These are phyloP conservation scores for Lactarius hatsudake DNA, from an alignment of 768 basidiomycete genomes.

Conservation along the genomic window DNA sequence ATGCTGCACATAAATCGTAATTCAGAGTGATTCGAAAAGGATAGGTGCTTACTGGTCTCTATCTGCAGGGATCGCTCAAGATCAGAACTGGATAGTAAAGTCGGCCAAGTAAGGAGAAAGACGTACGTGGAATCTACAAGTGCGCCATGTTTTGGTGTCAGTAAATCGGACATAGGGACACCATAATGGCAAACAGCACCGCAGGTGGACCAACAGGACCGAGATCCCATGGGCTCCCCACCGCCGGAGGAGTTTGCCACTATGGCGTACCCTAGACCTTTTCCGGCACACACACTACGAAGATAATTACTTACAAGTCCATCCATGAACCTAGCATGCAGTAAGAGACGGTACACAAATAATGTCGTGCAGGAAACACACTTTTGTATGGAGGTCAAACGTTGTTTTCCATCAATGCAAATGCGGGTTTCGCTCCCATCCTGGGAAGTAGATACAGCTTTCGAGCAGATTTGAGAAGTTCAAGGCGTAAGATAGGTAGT, in stretches of 20 bases:
- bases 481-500: neutral
- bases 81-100: neutral
- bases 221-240: neutral
- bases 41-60: conserved; percentile 45
- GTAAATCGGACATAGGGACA: conserved; percentile 1
- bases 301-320: conserved; percentile 51
- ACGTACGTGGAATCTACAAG: conserved; percentile 56
- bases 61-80: conserved; percentile 30
- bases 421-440: conserved; percentile 66
- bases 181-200: conserved; percentile 15
- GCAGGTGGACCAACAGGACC: conserved; percentile 4
- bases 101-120: neutral
- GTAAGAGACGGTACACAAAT: neutral
- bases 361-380: conserved; percentile 34
- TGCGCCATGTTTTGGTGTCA: neutral
- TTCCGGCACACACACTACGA: neutral
- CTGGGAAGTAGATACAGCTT: conserved; percentile 49
- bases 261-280: neutral
- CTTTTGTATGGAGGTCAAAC: conserved; percentile 71
- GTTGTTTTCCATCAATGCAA: conserved; percentile 81
- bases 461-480: neutral
- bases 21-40: neutral
- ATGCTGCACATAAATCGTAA: conserved; percentile 43
- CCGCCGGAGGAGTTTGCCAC: conserved; percentile 14
- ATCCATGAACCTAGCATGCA: conserved; percentile 48